A percentile compares a stretch with the other conserved stretches of the same genome.
phyloP scores from a whole-genome alignment of 2,329 filamentous ascomycete species.

The Botrytis byssoidea region DNA sequence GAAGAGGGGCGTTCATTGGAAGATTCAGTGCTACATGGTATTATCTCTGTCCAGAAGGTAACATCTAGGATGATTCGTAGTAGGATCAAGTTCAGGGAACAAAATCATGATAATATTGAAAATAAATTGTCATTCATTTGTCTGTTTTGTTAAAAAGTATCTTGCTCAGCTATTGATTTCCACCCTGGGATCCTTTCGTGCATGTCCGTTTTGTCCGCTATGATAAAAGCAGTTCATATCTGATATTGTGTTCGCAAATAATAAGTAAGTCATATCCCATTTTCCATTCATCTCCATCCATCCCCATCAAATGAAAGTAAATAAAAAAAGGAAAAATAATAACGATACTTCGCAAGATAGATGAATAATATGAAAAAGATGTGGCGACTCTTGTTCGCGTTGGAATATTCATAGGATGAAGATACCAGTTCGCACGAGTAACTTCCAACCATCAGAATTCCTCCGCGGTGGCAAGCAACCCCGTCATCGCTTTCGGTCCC shows the following conservation, averaged over 20 bases:
- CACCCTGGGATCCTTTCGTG: background rate
- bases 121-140: background rate
- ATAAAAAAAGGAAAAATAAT: background rate
- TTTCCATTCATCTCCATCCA: background rate
- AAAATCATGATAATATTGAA: background rate
- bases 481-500: too few relatives aligned
- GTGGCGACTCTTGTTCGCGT: background rate
- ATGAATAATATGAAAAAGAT: background rate
- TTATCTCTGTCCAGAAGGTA: background rate
- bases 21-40: background rate
- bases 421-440: background rate
- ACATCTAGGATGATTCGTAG: background rate
- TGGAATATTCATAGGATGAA: background rate
- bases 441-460: background rate
- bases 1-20: conserved; percentile 3
- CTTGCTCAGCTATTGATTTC: background rate
- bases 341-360: conserved; percentile 3
- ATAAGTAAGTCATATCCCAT: conserved; percentile 4
- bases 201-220: background rate
- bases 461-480: background rate
- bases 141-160: background rate
- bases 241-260: background rate
- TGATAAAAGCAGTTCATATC: conserved; percentile 4
- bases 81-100: background rate
- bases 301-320: background rate